Evolutionary conservation across 2,329 filamentous ascomycete species (phyloP).

Genomic region (Dactylellina leptospora): DNA sequence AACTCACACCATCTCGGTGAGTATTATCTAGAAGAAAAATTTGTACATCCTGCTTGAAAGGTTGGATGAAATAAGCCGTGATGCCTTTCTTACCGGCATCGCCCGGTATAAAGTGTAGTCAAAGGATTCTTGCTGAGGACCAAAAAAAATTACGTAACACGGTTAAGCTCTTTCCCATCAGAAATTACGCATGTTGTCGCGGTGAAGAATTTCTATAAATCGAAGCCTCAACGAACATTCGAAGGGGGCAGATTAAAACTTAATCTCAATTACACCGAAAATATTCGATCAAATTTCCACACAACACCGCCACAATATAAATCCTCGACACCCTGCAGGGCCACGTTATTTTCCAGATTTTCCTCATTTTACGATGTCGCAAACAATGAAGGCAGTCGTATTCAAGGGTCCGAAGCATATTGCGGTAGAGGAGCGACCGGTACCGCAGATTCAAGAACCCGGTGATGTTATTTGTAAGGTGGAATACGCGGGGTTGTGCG

Average conservation of each 20-base stretch:
- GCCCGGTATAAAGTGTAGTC: background rate
- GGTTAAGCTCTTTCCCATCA: background rate
- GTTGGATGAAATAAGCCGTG: slow-evolving; percentile 39
- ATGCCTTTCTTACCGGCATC: background rate
- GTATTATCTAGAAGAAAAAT: slow-evolving; percentile 1
- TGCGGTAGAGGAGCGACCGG: slow-evolving; percentile 78
- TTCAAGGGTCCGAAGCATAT: slow-evolving; percentile 82
- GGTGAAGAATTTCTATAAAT: background rate
- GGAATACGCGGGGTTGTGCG: slow-evolving; percentile 82
- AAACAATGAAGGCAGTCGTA: slow-evolving; percentile 85
- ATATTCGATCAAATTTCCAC: slow-evolving; percentile 4
- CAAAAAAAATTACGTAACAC: slow-evolving; percentile 1
- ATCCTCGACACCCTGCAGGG: background rate
- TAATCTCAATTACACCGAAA: background rate
- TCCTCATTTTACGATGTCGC: slow-evolving; percentile 31
- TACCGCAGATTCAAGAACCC: slow-evolving; percentile 75
- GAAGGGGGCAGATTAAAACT: too few species aligned
- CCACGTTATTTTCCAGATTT: background rate
- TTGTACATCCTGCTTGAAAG: too few species aligned
- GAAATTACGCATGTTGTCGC: background rate
- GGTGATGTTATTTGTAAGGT: slow-evolving; percentile 85
- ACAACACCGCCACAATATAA: background rate
- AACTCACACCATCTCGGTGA: background rate
- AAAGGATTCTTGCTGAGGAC: background rate
- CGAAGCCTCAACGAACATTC: background rate